Base-by-base conservation (phyloP, 2,329 filamentous ascomycete species). In the Sporothrix phasma region DNA sequence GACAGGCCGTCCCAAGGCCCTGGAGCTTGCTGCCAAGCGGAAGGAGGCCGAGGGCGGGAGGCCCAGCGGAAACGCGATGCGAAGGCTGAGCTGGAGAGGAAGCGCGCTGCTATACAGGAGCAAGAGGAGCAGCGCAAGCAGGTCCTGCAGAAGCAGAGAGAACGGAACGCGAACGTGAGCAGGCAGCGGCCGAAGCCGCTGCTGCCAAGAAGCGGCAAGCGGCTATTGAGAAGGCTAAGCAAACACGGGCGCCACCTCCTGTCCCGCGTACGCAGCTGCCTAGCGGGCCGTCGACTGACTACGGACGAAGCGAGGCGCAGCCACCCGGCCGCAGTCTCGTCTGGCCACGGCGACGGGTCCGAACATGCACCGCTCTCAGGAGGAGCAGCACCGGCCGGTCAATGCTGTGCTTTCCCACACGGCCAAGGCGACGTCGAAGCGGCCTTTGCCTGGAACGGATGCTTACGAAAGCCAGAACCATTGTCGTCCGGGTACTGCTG, bases 31-130 rank as follows among this genome's bases (percentile, higher is more conserved):
- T 2, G 88, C 90, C 45, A 88, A 86, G 71, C 92, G 92, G 74
- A 93, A 88, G 72, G 91, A 96, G 73, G 88, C 87, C 72, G 92
- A 96, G 70, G 90, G 72, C 85, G 86, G 56, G 89, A 92, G 68
- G 84, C 85, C 15, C 87, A 92, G 70, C 85, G 87, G 59, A 93
- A 90, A 71, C 86, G 87, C 8, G 89, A 95, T 22, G 86, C 88
- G 43, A 96, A 95, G 75, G 83, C 86, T 17, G 90, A 95, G 70
- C 78, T 89, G 39, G 91, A 96, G 72, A 86, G 88, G 56, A 91
- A 92, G 76, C 83, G 88, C 65, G 84, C 84, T 56, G 84, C 83
- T 5, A 74, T 78, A 19, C 86, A 88, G 69, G 86, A 88, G 59
- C 81, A 84, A 66, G 84, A 88, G 64, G 78, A 82, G 66, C 79